Evolutionary conservation across 179 eudicot genomes (phyloP).

Genomic region (Kewa caespitosa): DNA sequence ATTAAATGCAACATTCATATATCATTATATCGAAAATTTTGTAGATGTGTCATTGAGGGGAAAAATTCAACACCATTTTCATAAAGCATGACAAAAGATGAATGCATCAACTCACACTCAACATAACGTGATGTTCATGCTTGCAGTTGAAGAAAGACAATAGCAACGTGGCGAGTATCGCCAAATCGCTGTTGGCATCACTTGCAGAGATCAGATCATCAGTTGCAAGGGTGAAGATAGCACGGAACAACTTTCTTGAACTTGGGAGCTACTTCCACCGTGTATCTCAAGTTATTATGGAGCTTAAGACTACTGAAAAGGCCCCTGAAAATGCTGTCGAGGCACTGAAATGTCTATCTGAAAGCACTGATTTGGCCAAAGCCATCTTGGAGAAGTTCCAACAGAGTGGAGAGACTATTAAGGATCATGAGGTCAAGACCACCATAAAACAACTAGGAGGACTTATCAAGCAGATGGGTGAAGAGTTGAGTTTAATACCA

Average conservation of each 20-base stretch:
- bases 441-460: slow-evolving; percentile 47
- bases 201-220: slow-evolving; percentile 50
- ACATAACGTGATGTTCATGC: not conserved
- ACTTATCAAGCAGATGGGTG: slow-evolving; percentile 54
- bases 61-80: not conserved
- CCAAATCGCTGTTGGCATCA: slow-evolving; percentile 37
- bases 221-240: slow-evolving; percentile 32
- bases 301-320: slow-evolving; percentile 43
- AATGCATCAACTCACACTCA: not conserved
- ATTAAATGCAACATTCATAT: too few species aligned
- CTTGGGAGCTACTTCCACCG: slow-evolving; percentile 66
- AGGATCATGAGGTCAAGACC: slow-evolving; percentile 26
- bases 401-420: slow-evolving; percentile 22
- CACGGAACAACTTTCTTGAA: slow-evolving; percentile 43
- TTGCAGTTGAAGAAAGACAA: slow-evolving; percentile 44
- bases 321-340: slow-evolving; percentile 30
- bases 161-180: slow-evolving; percentile 26
- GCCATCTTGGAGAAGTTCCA: slow-evolving; percentile 33
- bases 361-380: slow-evolving; percentile 44
- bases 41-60: too few species aligned
- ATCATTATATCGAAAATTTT: too few species aligned
- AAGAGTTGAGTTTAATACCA: slow-evolving; percentile 52
- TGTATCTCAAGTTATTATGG: slow-evolving; percentile 48
- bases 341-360: slow-evolving; percentile 42
- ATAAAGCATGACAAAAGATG: not conserved